Conservation (phyloP, 2,329 filamentous ascomycete species). For the Claviceps sp. region DNA sequence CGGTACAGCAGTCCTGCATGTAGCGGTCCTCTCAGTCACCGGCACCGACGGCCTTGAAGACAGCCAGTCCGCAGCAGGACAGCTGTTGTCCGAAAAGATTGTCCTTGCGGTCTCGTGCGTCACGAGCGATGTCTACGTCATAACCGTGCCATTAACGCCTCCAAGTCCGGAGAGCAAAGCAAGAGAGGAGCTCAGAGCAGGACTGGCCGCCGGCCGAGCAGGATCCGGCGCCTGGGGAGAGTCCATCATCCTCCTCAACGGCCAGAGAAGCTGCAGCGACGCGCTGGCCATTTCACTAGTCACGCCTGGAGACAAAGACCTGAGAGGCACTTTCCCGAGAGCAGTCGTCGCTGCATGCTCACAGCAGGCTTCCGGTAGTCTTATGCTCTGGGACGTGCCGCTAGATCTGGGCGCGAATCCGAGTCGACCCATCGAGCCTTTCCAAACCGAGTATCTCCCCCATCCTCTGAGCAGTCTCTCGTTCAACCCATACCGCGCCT, state of each 20-base stretch:
- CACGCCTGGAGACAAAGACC: conserved; percentile 27
- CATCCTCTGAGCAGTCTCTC: conserved; percentile 40
- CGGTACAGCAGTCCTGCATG: conserved; percentile 39
- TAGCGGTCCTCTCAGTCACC: conserved; percentile 42
- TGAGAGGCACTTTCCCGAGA: conserved; percentile 21
- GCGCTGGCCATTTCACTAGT: conserved; percentile 42
- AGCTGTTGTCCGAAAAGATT: conserved; percentile 41
- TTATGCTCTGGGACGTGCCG: conserved; percentile 45
- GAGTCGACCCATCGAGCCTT: conserved; percentile 28
- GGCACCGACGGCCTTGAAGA: conserved; percentile 30
- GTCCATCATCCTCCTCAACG: conserved; percentile 37
- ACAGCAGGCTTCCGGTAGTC: conserved; percentile 42
- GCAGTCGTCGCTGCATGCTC: conserved; percentile 49
- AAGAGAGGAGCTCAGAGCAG: conserved; percentile 36
- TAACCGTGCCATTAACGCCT: conserved; percentile 47
- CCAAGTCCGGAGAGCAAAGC: conserved; percentile 47
- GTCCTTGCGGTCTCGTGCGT: conserved; percentile 48
- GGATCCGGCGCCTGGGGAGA: conserved; percentile 54
- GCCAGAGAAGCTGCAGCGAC: conserved; percentile 39
- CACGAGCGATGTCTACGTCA: conserved; percentile 41
- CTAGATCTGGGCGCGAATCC: conserved; percentile 26
- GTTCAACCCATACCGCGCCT: conserved; percentile 46
- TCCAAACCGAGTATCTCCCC: conserved; percentile 47
- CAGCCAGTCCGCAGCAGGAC: conserved; percentile 29
- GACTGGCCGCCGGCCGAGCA: conserved; percentile 38